phyloP scores from a whole-genome alignment of 2,329 filamentous ascomycete genomes.

The Phaeomoniella chlamydospora region DNA sequence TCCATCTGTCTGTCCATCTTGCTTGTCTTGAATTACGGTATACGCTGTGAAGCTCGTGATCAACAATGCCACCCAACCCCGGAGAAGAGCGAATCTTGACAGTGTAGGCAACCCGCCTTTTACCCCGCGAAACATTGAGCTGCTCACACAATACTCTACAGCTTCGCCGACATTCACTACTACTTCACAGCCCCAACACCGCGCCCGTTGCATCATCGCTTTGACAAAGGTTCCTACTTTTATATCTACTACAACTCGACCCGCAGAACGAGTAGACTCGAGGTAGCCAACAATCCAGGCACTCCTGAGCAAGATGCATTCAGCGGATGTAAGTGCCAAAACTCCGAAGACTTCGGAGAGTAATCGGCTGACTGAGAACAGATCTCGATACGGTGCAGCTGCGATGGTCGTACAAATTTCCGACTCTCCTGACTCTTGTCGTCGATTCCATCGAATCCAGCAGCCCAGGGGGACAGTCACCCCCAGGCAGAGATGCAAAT shows the following conservation, averaged over 20 bases:
- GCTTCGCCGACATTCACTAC: conserved; percentile 51
- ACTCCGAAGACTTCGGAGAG: neutral
- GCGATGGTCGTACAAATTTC: conserved; percentile 43
- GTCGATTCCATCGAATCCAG: conserved; percentile 27
- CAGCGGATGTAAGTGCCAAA: conserved; percentile 34
- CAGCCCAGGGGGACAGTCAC: conserved; percentile 12
- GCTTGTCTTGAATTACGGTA: no score
- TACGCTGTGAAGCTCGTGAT: no score
- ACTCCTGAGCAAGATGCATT: conserved; percentile 52
- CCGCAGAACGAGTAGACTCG: conserved; percentile 38
- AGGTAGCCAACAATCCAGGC: conserved; percentile 50
- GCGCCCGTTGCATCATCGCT: conserved; percentile 45
- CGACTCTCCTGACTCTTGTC: conserved; percentile 42
- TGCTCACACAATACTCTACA: conserved; percentile 15
- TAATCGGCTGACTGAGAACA: conserved; percentile 11
- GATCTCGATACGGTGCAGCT: conserved; percentile 37
- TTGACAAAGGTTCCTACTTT: conserved; percentile 50
- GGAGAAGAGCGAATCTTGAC: conserved; percentile 31
- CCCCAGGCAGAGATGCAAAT: conserved; percentile 14
- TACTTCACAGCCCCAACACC: conserved; percentile 43
- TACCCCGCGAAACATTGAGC: conserved; percentile 1
- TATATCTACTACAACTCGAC: conserved; percentile 47
- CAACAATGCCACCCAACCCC: conserved; percentile 26
- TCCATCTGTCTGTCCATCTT: no score
- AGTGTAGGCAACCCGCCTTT: conserved; percentile 26